These are phyloP conservation scores for Beauveria sp. DNA, from an alignment of 2,329 filamentous ascomycete species.

Conservation along the genomic window DNA sequence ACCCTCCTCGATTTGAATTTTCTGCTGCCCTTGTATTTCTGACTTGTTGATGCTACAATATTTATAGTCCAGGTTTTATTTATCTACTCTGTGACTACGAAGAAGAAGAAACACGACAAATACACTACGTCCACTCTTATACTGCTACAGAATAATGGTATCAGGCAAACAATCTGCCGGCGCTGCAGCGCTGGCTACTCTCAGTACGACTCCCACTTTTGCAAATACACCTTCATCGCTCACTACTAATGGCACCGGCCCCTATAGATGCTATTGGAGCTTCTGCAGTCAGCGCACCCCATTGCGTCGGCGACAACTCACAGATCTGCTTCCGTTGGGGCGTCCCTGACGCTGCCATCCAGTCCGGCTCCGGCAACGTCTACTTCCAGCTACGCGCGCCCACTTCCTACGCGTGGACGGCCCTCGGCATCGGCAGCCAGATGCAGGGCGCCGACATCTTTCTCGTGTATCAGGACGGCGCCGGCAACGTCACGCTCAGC, in stretches of 20 bases:
- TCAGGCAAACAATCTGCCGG: neutral
- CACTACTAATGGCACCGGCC: neutral
- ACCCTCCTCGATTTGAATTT: neutral
- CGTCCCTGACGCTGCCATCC: conserved; percentile 42
- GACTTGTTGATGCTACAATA: too few species aligned
- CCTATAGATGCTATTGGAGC: conserved; percentile 7
- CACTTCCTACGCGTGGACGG: conserved; percentile 47
- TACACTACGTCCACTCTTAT: neutral
- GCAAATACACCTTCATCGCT: neutral
- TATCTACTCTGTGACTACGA: neutral
- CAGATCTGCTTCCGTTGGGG: conserved; percentile 49
- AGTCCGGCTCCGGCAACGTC: conserved; percentile 44
- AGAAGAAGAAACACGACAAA: neutral
- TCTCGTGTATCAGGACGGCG: conserved; percentile 51
- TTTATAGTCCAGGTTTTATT: too few species aligned
- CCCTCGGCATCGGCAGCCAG: conserved; percentile 44
- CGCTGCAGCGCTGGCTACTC: conserved; percentile 6
- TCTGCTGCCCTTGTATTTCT: neutral
- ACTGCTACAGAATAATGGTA: neutral
- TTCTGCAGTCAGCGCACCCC: conserved; percentile 22
- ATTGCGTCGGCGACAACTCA: conserved; percentile 32
- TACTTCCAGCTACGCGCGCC: conserved; percentile 55
- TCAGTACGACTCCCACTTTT: neutral
- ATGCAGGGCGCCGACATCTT: conserved; percentile 57
- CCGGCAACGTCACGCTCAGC: conserved; percentile 54